phyloP scores from a whole-genome alignment of 768 basidiomycete species.

The Leucogyrophana mollusca region DNA sequence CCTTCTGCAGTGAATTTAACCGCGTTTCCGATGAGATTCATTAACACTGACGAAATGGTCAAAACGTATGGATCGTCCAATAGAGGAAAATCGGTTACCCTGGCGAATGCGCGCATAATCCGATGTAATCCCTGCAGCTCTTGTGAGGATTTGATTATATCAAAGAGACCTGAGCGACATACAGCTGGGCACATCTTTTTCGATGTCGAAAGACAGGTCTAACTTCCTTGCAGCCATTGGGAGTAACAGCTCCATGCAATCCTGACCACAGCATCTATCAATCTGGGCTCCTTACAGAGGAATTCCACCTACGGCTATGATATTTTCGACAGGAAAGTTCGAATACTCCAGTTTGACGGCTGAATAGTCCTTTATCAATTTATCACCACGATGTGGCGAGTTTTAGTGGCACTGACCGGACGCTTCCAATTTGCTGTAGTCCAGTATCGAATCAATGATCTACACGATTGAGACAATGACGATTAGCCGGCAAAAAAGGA shows the following conservation, averaged over 20 bases:
- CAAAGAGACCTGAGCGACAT: conserved; percentile 14
- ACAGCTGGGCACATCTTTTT: conserved; percentile 66
- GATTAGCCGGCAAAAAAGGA: too few species aligned
- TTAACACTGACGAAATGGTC: conserved; percentile 46
- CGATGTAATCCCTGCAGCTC: conserved; percentile 56
- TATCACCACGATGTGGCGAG: background rate
- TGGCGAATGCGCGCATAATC: conserved; percentile 76
- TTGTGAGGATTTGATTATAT: background rate
- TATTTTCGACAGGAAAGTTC: conserved; percentile 67
- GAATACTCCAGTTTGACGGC: conserved; percentile 71
- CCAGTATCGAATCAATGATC: conserved; percentile 79
- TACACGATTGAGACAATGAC: conserved; percentile 18
- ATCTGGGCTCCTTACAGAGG: background rate
- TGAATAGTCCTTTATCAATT: conserved; percentile 18
- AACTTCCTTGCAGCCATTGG: conserved; percentile 76
- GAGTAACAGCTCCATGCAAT: conserved; percentile 74
- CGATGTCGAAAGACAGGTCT: conserved; percentile 71
- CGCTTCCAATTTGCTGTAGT: conserved; percentile 79
- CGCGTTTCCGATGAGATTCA: conserved; percentile 78
- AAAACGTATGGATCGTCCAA: conserved; percentile 1
- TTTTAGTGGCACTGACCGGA: conserved; percentile 42
- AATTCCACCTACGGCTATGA: conserved; percentile 53
- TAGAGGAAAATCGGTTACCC: conserved; percentile 35
- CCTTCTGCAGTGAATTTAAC: conserved; percentile 71
- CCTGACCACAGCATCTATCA: conserved; percentile 44